These are phyloP conservation scores for Asterionellopsis glacialis DNA, from an alignment of 108 stramenopile genomes.

Conservation along the genomic window DNA sequence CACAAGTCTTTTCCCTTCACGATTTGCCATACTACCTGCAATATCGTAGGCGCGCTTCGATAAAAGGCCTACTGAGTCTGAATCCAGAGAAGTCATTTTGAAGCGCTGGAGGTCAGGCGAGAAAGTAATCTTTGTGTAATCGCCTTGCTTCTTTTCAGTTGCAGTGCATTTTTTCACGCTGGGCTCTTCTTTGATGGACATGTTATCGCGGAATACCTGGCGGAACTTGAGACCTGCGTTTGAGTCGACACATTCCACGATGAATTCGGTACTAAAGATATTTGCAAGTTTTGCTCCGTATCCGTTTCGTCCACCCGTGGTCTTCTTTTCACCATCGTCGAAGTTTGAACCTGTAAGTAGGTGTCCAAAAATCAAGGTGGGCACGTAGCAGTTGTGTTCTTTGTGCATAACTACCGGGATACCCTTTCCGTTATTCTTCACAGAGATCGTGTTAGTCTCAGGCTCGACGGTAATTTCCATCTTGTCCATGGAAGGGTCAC, in stretches of 20 bases:
- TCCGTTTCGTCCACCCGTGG: slow-evolving; percentile 98
- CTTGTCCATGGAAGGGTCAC: slow-evolving; percentile 92
- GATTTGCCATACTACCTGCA: slow-evolving; percentile 88
- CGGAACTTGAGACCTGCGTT: slow-evolving; percentile 64
- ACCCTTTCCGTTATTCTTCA: slow-evolving; percentile 94
- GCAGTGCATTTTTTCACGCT: slow-evolving; percentile 56
- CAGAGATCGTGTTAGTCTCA: slow-evolving; percentile 77
- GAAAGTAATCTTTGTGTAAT: slow-evolving; percentile 98
- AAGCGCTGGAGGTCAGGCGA: slow-evolving; percentile 91
- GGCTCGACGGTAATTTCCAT: slow-evolving; percentile 86
- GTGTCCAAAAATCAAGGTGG: slow-evolving; percentile 98
- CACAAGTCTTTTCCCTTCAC: slow-evolving; percentile 76
- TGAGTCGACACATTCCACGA: slow-evolving; percentile 90
- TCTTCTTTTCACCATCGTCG: slow-evolving; percentile 97
- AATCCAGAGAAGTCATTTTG: slow-evolving; percentile 88
- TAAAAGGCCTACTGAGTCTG: slow-evolving; percentile 87
- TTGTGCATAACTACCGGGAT: slow-evolving; percentile 41
- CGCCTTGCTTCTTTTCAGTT: slow-evolving; percentile 72
- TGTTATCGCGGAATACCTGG: slow-evolving; percentile 92
- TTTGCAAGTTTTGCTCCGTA: slow-evolving; percentile 99
- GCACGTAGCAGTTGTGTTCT: slow-evolving; percentile 82
- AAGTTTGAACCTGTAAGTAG: slow-evolving; percentile 98
- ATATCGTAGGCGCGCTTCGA: slow-evolving; percentile 98
- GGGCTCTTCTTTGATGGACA: slow-evolving; percentile 69
- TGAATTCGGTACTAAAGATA: slow-evolving; percentile 91